These are phyloP conservation scores for Lyophyllum semitale DNA, from an alignment of 768 basidiomycete genomes.

Conservation along the genomic window DNA sequence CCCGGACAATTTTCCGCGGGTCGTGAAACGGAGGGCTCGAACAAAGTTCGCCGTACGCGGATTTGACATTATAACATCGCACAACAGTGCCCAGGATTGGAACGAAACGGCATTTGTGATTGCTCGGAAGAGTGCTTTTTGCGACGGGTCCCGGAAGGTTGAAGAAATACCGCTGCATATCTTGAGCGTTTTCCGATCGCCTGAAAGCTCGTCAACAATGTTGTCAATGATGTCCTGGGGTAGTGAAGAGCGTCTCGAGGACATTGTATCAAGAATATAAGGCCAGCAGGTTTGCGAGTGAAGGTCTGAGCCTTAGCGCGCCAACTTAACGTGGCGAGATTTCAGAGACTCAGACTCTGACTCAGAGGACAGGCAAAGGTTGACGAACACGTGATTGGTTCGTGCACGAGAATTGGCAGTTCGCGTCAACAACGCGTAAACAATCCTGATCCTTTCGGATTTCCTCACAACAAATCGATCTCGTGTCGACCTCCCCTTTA, in stretches of 20 bases:
- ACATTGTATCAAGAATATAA: no score
- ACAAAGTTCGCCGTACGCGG: background rate
- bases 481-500: no score
- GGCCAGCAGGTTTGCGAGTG: no score
- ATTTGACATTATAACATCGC: conserved; percentile 2
- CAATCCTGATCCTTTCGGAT: no score
- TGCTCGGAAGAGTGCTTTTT: conserved; percentile 1
- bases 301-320: no score
- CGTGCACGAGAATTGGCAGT: no score
- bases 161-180: conserved; percentile 1
- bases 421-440: no score
- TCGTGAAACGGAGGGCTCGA: background rate
- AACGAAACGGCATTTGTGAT: background rate
- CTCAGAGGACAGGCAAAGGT: no score
- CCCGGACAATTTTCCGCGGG: background rate
- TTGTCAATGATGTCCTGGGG: conserved; percentile 5
- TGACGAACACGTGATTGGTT: no score
- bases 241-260: background rate
- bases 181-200: conserved; percentile 4
- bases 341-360: no score
- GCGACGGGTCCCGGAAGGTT: conserved; percentile 1
- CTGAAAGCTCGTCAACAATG: conserved; percentile 7
- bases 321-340: no score
- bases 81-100: background rate
- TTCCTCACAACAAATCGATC: no score